Evolutionary conservation across 768 basidiomycete genomes (phyloP).

Genomic region (Punctularia strigosozonata): DNA sequence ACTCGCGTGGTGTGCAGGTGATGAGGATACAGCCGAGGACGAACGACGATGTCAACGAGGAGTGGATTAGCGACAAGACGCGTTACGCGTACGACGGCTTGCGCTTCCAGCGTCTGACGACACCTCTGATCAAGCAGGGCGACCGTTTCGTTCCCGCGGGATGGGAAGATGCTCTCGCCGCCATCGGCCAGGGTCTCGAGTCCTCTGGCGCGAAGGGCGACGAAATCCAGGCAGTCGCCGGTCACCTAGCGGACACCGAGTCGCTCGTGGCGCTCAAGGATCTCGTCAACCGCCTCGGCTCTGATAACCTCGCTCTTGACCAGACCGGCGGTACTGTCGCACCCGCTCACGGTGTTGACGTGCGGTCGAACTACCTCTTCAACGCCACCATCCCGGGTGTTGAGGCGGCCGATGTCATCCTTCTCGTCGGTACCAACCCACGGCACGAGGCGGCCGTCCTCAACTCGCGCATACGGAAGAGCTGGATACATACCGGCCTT

Average conservation of each 20-base stretch:
- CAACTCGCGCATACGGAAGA: conserved; percentile 94
- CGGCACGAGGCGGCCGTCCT: conserved; percentile 94
- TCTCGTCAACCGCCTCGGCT: conserved; percentile 83
- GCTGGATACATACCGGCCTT: conserved; percentile 78
- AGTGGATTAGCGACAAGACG: conserved; percentile 99
- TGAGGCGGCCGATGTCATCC: conserved; percentile 84
- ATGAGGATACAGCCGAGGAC: conserved; percentile 96
- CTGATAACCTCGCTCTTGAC: conserved; percentile 86
- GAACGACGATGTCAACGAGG: conserved; percentile 98
- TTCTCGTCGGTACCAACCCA: conserved; percentile 93
- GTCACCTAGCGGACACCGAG: conserved; percentile 89
- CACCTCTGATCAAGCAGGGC: conserved; percentile 82
- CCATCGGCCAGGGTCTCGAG: conserved; percentile 68
- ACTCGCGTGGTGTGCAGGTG: conserved; percentile 90
- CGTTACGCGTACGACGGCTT: conserved; percentile 95
- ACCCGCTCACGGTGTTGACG: conserved; percentile 74
- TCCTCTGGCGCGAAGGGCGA: conserved; percentile 76
- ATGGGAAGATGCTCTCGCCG: conserved; percentile 82
- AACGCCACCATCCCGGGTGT: conserved; percentile 86
- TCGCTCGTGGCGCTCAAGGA: conserved; percentile 91
- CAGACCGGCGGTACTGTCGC: conserved; percentile 51
- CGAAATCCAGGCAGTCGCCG: conserved; percentile 92
- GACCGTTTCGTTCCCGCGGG: conserved; percentile 83
- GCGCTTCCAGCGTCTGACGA: conserved; percentile 88
- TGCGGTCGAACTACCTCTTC: conserved; percentile 95